phyloP scores from a whole-genome alignment of 2,329 filamentous ascomycete genomes.

The Fusarium aywerte region DNA sequence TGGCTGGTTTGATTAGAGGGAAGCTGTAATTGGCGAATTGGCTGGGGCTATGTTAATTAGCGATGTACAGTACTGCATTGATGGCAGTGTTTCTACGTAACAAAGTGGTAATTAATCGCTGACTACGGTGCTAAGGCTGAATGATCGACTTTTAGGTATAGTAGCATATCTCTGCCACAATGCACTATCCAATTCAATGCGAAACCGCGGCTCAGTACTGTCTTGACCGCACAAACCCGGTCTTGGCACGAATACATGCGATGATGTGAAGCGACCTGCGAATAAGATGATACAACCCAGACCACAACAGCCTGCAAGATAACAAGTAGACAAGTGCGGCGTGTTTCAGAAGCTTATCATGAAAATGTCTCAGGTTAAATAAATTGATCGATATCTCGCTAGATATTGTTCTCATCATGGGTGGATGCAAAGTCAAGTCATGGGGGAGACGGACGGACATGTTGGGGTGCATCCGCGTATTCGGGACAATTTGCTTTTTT shows the following conservation, averaged over 20 bases:
- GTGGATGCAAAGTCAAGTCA: background rate
- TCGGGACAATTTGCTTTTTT: conserved; percentile 10
- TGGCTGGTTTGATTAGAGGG: background rate
- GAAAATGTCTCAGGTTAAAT: background rate
- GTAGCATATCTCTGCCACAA: background rate
- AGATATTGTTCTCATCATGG: background rate
- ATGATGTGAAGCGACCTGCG: background rate
- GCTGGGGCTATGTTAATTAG: background rate
- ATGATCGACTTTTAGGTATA: conserved; percentile 16
- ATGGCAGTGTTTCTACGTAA: conserved; percentile 11
- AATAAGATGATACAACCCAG: conserved; percentile 17
- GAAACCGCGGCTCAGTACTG: background rate
- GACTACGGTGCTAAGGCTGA: conserved; percentile 8
- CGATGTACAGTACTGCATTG: background rate
- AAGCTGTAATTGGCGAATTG: background rate
- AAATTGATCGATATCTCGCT: conserved; percentile 6
- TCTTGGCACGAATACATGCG: background rate
- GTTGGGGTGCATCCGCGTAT: conserved; percentile 17
- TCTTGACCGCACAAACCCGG: conserved; percentile 12
- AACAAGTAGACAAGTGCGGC: background rate
- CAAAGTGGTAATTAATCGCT: conserved; percentile 7
- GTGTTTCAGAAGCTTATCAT: background rate
- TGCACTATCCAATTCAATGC: conserved; percentile 12
- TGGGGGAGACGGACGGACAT: background rate
- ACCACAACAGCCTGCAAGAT: conserved; percentile 8